Conservation (phyloP, 2,329 filamentous ascomycete genomes). For the Ramularia endophylla region DNA sequence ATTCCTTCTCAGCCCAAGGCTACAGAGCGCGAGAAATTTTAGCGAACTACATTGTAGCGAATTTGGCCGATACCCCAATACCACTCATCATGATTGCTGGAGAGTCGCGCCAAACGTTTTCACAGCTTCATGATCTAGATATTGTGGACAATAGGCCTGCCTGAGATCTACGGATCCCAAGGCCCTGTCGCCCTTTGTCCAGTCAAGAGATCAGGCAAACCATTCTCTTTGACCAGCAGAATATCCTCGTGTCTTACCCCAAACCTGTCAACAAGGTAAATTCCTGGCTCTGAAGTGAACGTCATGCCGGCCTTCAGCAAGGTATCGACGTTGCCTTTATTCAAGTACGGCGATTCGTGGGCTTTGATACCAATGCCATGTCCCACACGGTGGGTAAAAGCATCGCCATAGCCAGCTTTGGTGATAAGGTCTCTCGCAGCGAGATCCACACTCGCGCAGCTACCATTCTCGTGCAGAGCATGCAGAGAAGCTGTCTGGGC, state of each 20-base stretch:
- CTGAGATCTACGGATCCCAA: too few species aligned
- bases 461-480: constrained; percentile 47
- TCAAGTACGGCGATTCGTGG: constrained; percentile 59
- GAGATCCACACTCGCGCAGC: constrained; percentile 55
- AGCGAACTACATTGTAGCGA: too few species aligned
- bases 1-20: too few species aligned
- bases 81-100: too few species aligned
- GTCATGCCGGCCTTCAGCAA: constrained; percentile 52
- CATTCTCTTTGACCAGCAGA: constrained; percentile 50
- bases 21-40: too few species aligned
- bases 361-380: constrained; percentile 63
- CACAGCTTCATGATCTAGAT: too few species aligned
- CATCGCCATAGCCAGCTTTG: constrained; percentile 52
- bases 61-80: too few species aligned
- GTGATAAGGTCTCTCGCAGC: constrained; percentile 54
- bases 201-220: constrained; percentile 51
- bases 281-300: constrained; percentile 59
- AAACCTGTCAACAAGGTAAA: constrained; percentile 56
- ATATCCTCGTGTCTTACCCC: constrained; percentile 60
- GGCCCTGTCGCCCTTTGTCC: constrained; percentile 48
- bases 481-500: constrained; percentile 53
- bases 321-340: constrained; percentile 52
- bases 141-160: too few species aligned
- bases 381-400: constrained; percentile 57
- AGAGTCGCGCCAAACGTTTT: too few species aligned